phyloP scores from a whole-genome alignment of 129 eudicot genomes.

The Scalesia atractyloides region DNA sequence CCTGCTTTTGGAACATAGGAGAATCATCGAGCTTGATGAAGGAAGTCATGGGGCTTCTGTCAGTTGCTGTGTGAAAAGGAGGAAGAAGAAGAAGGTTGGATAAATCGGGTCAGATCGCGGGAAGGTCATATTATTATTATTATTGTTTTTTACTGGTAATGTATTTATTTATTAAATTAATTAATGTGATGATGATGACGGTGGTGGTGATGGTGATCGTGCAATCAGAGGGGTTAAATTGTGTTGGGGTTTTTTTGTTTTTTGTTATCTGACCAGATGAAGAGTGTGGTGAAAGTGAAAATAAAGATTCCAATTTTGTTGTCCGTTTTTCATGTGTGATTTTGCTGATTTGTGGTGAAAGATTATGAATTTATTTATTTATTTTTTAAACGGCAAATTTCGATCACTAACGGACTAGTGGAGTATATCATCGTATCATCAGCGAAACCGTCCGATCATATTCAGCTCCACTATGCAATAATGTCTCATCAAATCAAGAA shows the following conservation, averaged over 20 bases:
- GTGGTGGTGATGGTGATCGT: conserved; percentile 21
- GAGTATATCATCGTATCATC: too few species aligned
- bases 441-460: too few species aligned
- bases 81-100: conserved; percentile 20
- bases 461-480: too few species aligned
- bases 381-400: too few species aligned
- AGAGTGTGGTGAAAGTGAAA: conserved; percentile 11
- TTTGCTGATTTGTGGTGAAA: too few species aligned
- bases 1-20: conserved; percentile 96
- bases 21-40: conserved; percentile 93
- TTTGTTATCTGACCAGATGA: conserved; percentile 1
- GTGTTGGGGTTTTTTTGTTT: neutral
- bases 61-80: neutral
- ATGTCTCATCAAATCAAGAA: too few species aligned
- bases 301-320: neutral
- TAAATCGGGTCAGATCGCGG: conserved; percentile 30
- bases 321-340: too few species aligned
- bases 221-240: conserved; percentile 4
- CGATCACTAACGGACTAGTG: too few species aligned
- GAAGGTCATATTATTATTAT: conserved; percentile 23
- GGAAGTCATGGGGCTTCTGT: conserved; percentile 53
- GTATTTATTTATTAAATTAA: neutral
- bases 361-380: too few species aligned
- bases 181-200: neutral
- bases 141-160: conserved; percentile 1